Conservation (phyloP, 768 basidiomycete genomes). For the Termitomyces sp. region DNA sequence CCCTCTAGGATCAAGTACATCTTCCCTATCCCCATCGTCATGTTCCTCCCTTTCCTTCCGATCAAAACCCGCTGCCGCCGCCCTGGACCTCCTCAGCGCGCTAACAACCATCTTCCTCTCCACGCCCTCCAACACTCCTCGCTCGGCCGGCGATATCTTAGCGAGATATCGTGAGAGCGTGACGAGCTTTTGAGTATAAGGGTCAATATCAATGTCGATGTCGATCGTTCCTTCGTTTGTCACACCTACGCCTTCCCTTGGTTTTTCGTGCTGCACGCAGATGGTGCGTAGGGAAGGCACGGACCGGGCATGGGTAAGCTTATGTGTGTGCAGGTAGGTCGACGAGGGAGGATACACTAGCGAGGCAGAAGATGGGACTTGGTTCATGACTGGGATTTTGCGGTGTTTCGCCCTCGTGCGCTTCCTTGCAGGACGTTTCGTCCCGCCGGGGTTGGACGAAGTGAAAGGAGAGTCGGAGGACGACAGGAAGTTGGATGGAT, state of each 20-base stretch:
- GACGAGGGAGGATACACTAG: not conserved
- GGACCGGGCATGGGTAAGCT: constrained; percentile 1
- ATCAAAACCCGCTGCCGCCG: not conserved
- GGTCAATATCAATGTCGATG: not conserved
- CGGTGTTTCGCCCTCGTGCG: not conserved
- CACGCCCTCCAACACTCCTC: constrained; percentile 9
- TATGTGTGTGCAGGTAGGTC: not conserved
- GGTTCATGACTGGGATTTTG: not conserved
- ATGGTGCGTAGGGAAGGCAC: constrained; percentile 2
- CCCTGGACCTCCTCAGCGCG: constrained; percentile 2
- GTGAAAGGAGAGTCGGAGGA: constrained; percentile 7
- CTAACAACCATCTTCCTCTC: constrained; percentile 12
- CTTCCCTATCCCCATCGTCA: constrained; percentile 14
- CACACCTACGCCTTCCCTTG: not conserved
- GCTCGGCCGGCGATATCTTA: constrained; percentile 10
- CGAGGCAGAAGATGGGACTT: not conserved
- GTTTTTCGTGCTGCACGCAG: not conserved
- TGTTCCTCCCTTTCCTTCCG: not conserved
- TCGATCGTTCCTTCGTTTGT: not conserved
- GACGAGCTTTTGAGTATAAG: constrained; percentile 4
- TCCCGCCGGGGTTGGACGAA: not conserved
- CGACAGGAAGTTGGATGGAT: not conserved
- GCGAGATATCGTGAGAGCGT: constrained; percentile 10
- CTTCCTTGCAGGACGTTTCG: not conserved
- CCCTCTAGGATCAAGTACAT: constrained; percentile 34